A percentile compares a stretch with the other conserved stretches of the same genome.
These are phyloP conservation scores for Cinnamomum micranthum DNA, from an alignment of 164 flowering plant species.

Conservation along the genomic window DNA sequence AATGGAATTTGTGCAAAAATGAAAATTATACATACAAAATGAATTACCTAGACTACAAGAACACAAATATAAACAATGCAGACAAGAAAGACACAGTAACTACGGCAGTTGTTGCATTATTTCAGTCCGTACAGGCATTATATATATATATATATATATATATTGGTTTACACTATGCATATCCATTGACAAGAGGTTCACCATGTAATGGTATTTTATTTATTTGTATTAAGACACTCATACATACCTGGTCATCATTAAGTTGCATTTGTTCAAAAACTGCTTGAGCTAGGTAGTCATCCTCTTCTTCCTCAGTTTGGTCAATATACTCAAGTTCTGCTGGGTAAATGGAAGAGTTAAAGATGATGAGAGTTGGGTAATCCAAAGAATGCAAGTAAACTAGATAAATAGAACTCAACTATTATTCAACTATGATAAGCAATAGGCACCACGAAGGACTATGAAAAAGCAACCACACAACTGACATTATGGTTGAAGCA, in stretches of 20 bases:
- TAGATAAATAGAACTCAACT: background rate
- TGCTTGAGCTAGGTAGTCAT: constrained; percentile 67
- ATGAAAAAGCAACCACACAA: too few relatives aligned
- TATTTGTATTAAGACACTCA: background rate
- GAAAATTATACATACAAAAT: too few relatives aligned
- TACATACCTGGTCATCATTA: constrained; percentile 50
- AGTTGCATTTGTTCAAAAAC: constrained; percentile 72
- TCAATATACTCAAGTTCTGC: constrained; percentile 39
- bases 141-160: too few relatives aligned
- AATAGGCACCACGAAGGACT: background rate
- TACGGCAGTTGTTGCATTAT: background rate
- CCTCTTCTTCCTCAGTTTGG: constrained; percentile 67
- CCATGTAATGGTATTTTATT: background rate
- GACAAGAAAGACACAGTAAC: too few relatives aligned
- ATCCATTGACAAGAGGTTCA: background rate
- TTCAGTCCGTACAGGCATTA: background rate
- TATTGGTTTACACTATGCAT: background rate
- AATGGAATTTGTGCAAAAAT: too few relatives aligned
- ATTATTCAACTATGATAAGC: background rate
- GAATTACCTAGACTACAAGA: too few relatives aligned
- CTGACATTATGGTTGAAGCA: too few relatives aligned
- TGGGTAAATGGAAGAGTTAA: constrained; percentile 5
- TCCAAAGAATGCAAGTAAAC: background rate
- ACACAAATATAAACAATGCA: too few relatives aligned
- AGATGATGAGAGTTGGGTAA: background rate